Evolutionary conservation across 2,329 filamentous ascomycete genomes (phyloP), one percentile per base, ranked within the genome.

Genomic region (Huntiella abstrusa): DNA sequence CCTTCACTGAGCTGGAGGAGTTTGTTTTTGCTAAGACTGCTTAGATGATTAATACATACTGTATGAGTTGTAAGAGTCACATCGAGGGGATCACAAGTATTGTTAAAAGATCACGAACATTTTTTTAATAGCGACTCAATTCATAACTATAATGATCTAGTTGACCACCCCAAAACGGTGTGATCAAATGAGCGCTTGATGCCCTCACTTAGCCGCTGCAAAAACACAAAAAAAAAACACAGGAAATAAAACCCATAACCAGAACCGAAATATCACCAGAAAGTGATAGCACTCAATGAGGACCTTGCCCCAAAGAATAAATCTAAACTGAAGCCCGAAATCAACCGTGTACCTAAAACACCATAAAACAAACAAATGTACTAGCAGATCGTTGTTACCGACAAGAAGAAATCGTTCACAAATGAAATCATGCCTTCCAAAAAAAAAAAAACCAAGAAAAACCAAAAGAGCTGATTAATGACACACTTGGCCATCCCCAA

Each of bases 1-100:
- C 71, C 0, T 73, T 69, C 57, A 61, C 63, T 56, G 61, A 73
- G 55, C 57, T 75, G 16, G 73, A 71, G 51, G 60, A 59, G 4
- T 71, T 62, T 50, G 59, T 71, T 46, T 70, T 66, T 56, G 60
- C 61, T 53, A 51, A 56, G 7, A 32, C 33, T 19, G 35, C 33
- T 8, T 41, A 46, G 36, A 36, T 36, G 19, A 19, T 32, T 33
- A 42, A 45, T 39, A 49, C 12, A 41, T 28, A 22, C 16, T 28
- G 32, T 6, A 28, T 36, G 44, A 33, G 17, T 15, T n/a, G 15
- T 13, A 16, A 4, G 22, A 11, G 16, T 40, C 2, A 8, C 8
- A 28, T 28, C 6, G 3, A 17, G 22, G 22, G 8, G 22, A 28
- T 28, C 22, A 28, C 22, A 28, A 28, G 22, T 28, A 28, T 28